These are phyloP conservation scores for Aureobasidium vineae DNA, from an alignment of 2,329 filamentous ascomycete species.

Conservation along the genomic window DNA sequence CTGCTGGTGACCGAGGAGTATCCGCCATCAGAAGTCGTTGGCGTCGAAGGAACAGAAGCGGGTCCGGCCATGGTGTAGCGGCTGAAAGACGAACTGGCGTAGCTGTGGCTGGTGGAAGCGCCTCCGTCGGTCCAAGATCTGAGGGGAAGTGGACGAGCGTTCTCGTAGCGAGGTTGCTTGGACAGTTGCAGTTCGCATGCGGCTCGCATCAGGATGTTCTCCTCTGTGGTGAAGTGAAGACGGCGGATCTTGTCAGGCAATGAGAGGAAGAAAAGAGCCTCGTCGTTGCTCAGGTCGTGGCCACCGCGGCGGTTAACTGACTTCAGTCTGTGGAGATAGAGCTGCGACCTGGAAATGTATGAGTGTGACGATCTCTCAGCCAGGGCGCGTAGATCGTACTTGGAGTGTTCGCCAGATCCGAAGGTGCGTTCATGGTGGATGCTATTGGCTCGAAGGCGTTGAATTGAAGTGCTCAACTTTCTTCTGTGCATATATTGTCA, in stretches of 20 bases:
- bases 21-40: not conserved
- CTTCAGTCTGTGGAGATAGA: constrained; percentile 16
- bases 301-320: constrained; percentile 42
- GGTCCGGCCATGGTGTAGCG: constrained; percentile 2
- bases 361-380: constrained; percentile 11
- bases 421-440: constrained; percentile 14
- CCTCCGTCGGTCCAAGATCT: constrained; percentile 17
- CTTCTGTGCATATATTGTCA: constrained; percentile 17
- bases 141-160: not conserved
- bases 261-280: constrained; percentile 66
- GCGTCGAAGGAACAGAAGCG: not conserved
- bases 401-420: not conserved
- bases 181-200: constrained; percentile 46
- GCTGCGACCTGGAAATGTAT: constrained; percentile 13
- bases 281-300: constrained; percentile 39
- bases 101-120: constrained; percentile 16
- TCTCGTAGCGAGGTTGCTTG: constrained; percentile 5
- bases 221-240: constrained; percentile 68
- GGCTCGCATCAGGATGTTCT: constrained; percentile 62
- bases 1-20: not conserved
- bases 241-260: constrained; percentile 71
- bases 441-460: constrained; percentile 17
- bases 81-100: not conserved
- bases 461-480: constrained; percentile 16
- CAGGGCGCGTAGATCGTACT: constrained; percentile 18